Conservation (phyloP, 2,329 filamentous ascomycete species). For the Neonectria ditissima region DNA sequence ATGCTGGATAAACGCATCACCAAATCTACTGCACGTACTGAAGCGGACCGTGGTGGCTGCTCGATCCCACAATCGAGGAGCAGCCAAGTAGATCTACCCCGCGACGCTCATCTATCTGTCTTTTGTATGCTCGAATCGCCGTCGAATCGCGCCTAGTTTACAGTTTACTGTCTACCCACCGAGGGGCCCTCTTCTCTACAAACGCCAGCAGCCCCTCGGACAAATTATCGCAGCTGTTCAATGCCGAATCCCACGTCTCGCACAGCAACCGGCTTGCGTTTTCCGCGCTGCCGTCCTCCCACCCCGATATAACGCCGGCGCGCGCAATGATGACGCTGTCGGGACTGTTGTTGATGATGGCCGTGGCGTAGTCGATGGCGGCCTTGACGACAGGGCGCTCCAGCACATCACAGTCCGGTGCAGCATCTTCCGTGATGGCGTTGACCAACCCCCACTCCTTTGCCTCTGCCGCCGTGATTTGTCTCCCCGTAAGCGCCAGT, state of each 20-base stretch:
- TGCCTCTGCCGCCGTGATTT: constrained; percentile 68
- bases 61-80: too few relatives aligned
- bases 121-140: too few relatives aligned
- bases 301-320: constrained; percentile 75
- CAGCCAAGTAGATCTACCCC: too few relatives aligned
- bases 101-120: too few relatives aligned
- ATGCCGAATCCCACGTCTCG: constrained; percentile 62
- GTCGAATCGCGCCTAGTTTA: constrained; percentile 42
- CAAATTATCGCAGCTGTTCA: constrained; percentile 75
- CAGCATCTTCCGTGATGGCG: constrained; percentile 60
- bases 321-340: constrained; percentile 78
- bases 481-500: constrained; percentile 72
- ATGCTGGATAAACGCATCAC: too few relatives aligned
- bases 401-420: constrained; percentile 44
- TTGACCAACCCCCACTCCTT: constrained; percentile 76
- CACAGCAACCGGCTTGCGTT: constrained; percentile 67
- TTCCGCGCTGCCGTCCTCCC: constrained; percentile 73
- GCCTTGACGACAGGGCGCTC: constrained; percentile 59
- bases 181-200: constrained; percentile 76
- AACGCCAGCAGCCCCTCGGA: constrained; percentile 78
- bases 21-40: too few relatives aligned
- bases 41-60: too few relatives aligned
- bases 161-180: constrained; percentile 71
- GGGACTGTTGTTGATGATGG: constrained; percentile 74
- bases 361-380: constrained; percentile 68